phyloP scores from a whole-genome alignment of 768 basidiomycete genomes.

The Lactifluus subvellereus region DNA sequence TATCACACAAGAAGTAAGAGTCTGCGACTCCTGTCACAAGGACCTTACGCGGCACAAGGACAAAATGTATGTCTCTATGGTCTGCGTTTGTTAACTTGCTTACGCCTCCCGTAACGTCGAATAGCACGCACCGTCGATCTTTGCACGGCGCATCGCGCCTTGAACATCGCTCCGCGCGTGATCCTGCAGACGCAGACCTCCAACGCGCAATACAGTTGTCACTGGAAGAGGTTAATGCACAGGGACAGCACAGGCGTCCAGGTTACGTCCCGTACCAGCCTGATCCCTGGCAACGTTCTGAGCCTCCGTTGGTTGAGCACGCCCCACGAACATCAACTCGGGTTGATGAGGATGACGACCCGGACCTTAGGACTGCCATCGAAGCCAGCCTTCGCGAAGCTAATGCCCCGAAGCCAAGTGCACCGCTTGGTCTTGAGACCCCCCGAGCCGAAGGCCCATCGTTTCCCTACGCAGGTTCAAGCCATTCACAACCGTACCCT shows the following conservation, averaged over 20 bases:
- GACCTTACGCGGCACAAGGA: conserved; percentile 67
- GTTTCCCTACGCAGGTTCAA: conserved; percentile 29
- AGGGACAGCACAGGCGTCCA: conserved; percentile 41
- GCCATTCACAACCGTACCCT: conserved; percentile 43
- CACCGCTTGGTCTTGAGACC: conserved; percentile 57
- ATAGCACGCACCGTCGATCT: conserved; percentile 46
- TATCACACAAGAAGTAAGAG: conserved; percentile 85
- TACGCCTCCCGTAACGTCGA: conserved; percentile 15
- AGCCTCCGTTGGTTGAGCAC: conserved; percentile 57
- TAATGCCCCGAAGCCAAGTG: conserved; percentile 70
- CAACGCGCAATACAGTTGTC: conserved; percentile 92
- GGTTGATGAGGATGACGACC: conserved; percentile 78
- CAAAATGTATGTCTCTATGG: conserved; percentile 41
- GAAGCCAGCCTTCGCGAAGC: conserved; percentile 91
- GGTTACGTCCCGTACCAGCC: conserved; percentile 69
- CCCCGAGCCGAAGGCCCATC: conserved; percentile 43
- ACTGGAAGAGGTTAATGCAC: conserved; percentile 61
- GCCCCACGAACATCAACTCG: conserved; percentile 25
- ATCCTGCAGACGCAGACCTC: conserved; percentile 78
- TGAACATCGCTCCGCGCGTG: conserved; percentile 52
- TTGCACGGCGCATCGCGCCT: conserved; percentile 49
- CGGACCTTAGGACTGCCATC: conserved; percentile 88
- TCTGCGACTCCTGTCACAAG: conserved; percentile 85
- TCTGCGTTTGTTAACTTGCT: conserved; percentile 24
- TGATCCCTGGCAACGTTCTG: conserved; percentile 53